Evolutionary conservation across 169 alveolate species (phyloP).

Genomic region (Eimeria acervulina): DNA sequence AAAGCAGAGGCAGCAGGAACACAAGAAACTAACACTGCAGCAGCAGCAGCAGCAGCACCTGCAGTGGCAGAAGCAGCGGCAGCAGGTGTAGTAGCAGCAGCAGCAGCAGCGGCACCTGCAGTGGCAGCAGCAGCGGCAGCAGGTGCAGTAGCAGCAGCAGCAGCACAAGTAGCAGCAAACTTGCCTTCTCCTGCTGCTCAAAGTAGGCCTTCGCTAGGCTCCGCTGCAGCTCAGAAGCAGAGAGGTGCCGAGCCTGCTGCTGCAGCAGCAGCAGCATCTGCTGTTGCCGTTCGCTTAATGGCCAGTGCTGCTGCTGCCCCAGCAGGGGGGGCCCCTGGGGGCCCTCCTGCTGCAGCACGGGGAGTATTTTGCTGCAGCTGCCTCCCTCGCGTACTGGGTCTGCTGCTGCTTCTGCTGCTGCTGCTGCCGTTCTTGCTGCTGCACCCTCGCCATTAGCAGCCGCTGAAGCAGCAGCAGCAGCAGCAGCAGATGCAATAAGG

Average conservation of each 20-base stretch:
- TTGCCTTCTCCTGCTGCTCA: slow-evolving; percentile 4
- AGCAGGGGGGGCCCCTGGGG: not conserved
- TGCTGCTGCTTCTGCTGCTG: slow-evolving; percentile 55
- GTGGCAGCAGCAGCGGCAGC: not conserved
- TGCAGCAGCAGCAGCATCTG: slow-evolving; percentile 44
- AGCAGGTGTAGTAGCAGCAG: not conserved
- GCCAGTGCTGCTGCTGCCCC: slow-evolving; percentile 55
- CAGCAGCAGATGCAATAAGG: slow-evolving; percentile 43
- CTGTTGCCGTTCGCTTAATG: slow-evolving; percentile 34
- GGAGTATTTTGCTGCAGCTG: slow-evolving; percentile 13
- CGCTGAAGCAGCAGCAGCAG: slow-evolving; percentile 44
- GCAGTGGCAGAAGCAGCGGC: too few relatives aligned
- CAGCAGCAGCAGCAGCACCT: slow-evolving; percentile 26
- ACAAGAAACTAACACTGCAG: not conserved
- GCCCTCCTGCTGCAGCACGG: slow-evolving; percentile 51
- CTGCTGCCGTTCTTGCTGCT: slow-evolving; percentile 1
- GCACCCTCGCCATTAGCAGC: slow-evolving; percentile 6
- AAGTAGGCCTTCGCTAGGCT: slow-evolving; percentile 38
- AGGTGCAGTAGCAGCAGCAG: slow-evolving; percentile 19
- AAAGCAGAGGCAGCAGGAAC: not conserved
- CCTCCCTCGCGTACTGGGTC: not conserved
- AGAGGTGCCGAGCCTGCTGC: slow-evolving; percentile 2
- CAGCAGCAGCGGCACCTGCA: not conserved
- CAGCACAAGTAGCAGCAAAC: slow-evolving; percentile 10
- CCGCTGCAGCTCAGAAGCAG: not conserved